These are phyloP conservation scores for Citrullus colocynthis DNA, from an alignment of 306 rosid species.

Conservation along the genomic window DNA sequence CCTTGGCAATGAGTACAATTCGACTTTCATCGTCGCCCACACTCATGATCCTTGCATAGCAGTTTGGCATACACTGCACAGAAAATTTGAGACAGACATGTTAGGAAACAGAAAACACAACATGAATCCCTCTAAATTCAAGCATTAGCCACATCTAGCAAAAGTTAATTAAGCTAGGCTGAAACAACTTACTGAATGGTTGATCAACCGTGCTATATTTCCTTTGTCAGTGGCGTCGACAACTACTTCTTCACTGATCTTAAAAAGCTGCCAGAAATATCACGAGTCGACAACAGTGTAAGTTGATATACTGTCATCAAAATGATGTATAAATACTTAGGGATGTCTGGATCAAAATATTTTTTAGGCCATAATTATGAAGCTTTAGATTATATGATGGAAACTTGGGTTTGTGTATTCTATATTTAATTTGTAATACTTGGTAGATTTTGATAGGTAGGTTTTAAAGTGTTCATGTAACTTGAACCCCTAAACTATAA, in stretches of 20 bases:
- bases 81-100: neutral
- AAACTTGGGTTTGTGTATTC: neutral
- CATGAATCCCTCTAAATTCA: neutral
- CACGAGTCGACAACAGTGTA: neutral
- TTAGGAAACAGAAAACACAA: neutral
- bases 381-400: neutral
- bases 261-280: conserved; percentile 57
- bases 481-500: neutral
- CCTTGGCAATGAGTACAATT: conserved; percentile 91
- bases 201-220: conserved; percentile 90
- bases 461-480: neutral
- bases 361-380: neutral
- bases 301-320: neutral
- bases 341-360: neutral
- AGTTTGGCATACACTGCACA: conserved; percentile 92
- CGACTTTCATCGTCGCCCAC: conserved; percentile 94
- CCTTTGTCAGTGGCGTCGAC: conserved; percentile 99
- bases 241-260: conserved; percentile 98
- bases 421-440: neutral
- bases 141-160: neutral
- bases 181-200: conserved; percentile 74
- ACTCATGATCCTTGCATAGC: conserved; percentile 99
- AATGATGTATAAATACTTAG: neutral
- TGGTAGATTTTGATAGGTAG: neutral
- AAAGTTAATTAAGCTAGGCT: neutral